Conservation (phyloP, 2,329 filamentous ascomycete genomes). For the Juglanconis sp. region DNA sequence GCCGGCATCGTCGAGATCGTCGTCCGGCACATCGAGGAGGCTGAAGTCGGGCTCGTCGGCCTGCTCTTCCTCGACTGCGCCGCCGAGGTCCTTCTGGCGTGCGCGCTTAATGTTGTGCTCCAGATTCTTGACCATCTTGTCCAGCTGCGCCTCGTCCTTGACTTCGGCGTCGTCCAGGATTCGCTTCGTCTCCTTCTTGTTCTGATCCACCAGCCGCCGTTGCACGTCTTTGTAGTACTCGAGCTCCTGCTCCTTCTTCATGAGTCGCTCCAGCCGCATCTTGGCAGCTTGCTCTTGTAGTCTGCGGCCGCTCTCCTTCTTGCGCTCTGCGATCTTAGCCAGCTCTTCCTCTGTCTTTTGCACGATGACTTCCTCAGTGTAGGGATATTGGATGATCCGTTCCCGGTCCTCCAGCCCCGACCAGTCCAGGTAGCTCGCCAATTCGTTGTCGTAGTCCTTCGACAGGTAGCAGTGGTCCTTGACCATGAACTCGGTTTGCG, state of each 20-base stretch:
- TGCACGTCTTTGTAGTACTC: constrained; percentile 91
- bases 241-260: constrained; percentile 92
- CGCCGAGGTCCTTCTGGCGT: constrained; percentile 88
- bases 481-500: constrained; percentile 84
- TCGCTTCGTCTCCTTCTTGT: constrained; percentile 86
- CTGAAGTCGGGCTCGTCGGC: constrained; percentile 81
- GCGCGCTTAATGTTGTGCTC: constrained; percentile 88
- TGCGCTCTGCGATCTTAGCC: constrained; percentile 83
- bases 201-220: constrained; percentile 65
- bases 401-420: constrained; percentile 87
- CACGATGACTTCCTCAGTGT: constrained; percentile 81
- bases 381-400: constrained; percentile 87
- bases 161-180: constrained; percentile 87
- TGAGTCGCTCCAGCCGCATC: constrained; percentile 91
- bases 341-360: constrained; percentile 96
- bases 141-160: constrained; percentile 83
- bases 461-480: constrained; percentile 88
- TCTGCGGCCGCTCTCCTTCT: constrained; percentile 88
- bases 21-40: constrained; percentile 83
- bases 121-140: constrained; percentile 80
- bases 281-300: constrained; percentile 95
- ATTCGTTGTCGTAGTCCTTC: constrained; percentile 75
- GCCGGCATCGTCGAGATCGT: constrained; percentile 85
- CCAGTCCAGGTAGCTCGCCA: constrained; percentile 81
- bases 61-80: constrained; percentile 73